phyloP scores from a whole-genome alignment of 495 filamentous ascomycete species.

The Oidiodendron maius region DNA sequence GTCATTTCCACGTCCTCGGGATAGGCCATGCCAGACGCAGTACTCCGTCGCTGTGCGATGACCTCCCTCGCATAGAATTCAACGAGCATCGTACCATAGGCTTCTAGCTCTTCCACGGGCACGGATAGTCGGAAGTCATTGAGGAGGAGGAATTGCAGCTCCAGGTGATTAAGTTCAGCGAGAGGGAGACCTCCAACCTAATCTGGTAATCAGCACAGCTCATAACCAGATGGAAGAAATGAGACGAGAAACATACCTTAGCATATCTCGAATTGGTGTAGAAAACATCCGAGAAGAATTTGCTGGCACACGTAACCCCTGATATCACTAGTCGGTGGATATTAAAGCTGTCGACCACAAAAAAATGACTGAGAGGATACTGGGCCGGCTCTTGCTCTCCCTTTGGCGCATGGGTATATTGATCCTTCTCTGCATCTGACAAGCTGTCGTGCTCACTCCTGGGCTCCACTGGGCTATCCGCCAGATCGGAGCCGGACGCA shows the following conservation, averaged over 20 bases:
- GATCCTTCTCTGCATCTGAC: constrained; percentile 16
- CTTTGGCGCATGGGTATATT: constrained; percentile 22
- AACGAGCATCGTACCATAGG: constrained; percentile 97
- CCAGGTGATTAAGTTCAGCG: constrained; percentile 93
- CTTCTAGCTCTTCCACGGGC: constrained; percentile 91
- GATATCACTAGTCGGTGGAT: constrained; percentile 97
- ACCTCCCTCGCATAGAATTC: constrained; percentile 97
- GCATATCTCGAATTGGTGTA: constrained; percentile 99
- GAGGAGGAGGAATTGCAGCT: constrained; percentile 91
- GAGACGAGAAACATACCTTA: constrained; percentile 58
- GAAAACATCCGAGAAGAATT: constrained; percentile 99
- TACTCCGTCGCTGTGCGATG: constrained; percentile 46
- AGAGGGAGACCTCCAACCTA: constrained; percentile 96
- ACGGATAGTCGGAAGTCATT: constrained; percentile 97
- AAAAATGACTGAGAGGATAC: constrained; percentile 59
- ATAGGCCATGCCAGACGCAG: constrained; percentile 18
- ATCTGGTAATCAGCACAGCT: neutral
- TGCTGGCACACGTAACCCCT: constrained; percentile 96
- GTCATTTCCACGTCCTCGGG: constrained; percentile 17
- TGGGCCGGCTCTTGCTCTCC: constrained; percentile 18
- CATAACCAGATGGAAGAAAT: no score
- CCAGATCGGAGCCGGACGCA: constrained; percentile 22
- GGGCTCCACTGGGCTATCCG: constrained; percentile 18
- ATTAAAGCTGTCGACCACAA: constrained; percentile 98
- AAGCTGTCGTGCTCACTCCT: constrained; percentile 15